Percentiles rank a stretch among this genome's conserved stretches.
Conservation (phyloP, 2,329 filamentous ascomycete genomes). For the Tolypocladium amazonense region DNA sequence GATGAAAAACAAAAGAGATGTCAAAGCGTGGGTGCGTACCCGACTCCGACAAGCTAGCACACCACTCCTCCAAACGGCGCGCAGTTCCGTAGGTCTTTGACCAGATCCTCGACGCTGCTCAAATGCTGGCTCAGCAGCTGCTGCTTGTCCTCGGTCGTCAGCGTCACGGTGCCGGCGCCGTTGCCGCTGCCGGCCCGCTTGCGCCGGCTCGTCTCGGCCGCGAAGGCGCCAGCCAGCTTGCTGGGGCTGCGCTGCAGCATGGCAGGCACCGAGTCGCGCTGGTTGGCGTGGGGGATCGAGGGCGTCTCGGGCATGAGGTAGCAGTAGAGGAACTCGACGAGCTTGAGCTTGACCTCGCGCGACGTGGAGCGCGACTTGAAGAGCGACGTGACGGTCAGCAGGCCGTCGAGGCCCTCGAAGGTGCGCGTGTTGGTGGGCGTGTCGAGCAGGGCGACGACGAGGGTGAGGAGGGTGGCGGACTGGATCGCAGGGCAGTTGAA, state of each 20-base stretch:
- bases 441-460: slow-evolving; percentile 82
- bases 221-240: slow-evolving; percentile 52
- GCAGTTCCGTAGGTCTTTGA: slow-evolving; percentile 71
- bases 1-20: background rate
- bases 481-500: slow-evolving; percentile 89
- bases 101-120: slow-evolving; percentile 73
- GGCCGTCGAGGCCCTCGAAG: slow-evolving; percentile 84
- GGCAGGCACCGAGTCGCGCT: slow-evolving; percentile 33
- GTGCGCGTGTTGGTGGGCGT: slow-evolving; percentile 79
- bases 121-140: slow-evolving; percentile 65
- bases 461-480: slow-evolving; percentile 76
- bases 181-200: slow-evolving; percentile 24
- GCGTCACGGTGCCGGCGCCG: slow-evolving; percentile 32
- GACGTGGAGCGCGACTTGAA: slow-evolving; percentile 84
- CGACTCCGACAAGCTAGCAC: slow-evolving; percentile 20
- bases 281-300: slow-evolving; percentile 38
- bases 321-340: slow-evolving; percentile 97
- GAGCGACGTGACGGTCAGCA: slow-evolving; percentile 82
- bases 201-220: slow-evolving; percentile 16
- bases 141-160: slow-evolving; percentile 74
- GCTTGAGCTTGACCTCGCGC: slow-evolving; percentile 83
- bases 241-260: slow-evolving; percentile 58
- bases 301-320: slow-evolving; percentile 91
- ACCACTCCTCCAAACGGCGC: slow-evolving; percentile 60
- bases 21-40: background rate